phyloP scores from a whole-genome alignment of 768 basidiomycete species.

The Exsudoporus frostii region DNA sequence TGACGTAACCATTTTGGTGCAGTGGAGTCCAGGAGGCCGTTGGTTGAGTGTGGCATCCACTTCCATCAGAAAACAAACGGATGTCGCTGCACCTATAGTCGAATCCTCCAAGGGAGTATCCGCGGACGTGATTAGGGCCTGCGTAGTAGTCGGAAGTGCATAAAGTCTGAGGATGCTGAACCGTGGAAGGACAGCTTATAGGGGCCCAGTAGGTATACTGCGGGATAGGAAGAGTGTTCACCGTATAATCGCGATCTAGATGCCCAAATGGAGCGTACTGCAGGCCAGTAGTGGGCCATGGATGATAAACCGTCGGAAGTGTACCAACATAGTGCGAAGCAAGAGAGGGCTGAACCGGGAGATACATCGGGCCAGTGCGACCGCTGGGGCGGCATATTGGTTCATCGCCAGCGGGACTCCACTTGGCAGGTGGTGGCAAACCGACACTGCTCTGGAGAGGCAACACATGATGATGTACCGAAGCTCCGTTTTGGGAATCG shows the following conservation, averaged over 20 bases:
- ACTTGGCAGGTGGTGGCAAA: conserved; percentile 73
- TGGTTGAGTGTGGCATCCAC: conserved; percentile 34
- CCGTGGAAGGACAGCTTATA: conserved; percentile 36
- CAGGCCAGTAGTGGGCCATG: conserved; percentile 19
- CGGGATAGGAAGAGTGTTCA: conserved; percentile 8
- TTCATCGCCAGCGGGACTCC: conserved; percentile 80
- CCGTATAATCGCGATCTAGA: conserved; percentile 13
- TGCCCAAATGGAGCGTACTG: conserved; percentile 24
- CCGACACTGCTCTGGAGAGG: conserved; percentile 26
- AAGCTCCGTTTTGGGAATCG: neutral
- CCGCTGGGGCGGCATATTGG: conserved; percentile 58
- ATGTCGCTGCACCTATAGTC: conserved; percentile 50
- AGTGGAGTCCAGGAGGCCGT: conserved; percentile 44
- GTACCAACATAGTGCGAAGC: conserved; percentile 35
- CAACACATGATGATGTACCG: conserved; percentile 7
- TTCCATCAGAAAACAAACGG: conserved; percentile 42
- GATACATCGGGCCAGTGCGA: conserved; percentile 54
- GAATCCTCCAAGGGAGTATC: conserved; percentile 58
- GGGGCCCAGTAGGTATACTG: conserved; percentile 25
- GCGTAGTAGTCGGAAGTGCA: conserved; percentile 50
- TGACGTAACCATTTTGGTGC: conserved; percentile 39
- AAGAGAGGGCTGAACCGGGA: conserved; percentile 58
- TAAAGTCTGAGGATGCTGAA: conserved; percentile 55
- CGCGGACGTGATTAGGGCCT: conserved; percentile 49
- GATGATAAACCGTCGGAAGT: conserved; percentile 30